Conservation (phyloP, 805 yeast genomes). For the Candida vaughaniae region DNA sequence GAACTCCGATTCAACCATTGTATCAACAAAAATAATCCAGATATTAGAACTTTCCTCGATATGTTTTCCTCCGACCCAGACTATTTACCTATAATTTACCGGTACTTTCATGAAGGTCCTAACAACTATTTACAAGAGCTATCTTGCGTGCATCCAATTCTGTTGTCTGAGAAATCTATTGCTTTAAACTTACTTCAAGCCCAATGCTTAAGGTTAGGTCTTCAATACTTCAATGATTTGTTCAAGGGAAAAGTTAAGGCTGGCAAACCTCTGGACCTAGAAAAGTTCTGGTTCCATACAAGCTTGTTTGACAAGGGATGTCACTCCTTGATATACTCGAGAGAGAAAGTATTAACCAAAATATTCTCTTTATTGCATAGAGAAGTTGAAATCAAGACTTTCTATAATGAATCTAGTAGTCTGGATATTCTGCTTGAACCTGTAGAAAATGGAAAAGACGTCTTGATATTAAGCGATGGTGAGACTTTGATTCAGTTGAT, state of each 20-base stretch:
- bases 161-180: constrained; percentile 9
- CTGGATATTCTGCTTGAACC: constrained; percentile 1
- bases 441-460: constrained; percentile 13
- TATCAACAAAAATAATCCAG: constrained; percentile 1
- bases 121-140: neutral
- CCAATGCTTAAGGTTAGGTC: constrained; percentile 17
- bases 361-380: constrained; percentile 6
- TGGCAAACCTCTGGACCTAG: constrained; percentile 8
- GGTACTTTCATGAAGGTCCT: constrained; percentile 3
- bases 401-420: constrained; percentile 4
- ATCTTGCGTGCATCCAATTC: neutral
- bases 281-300: constrained; percentile 20
- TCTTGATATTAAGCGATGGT: constrained; percentile 4
- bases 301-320: constrained; percentile 18
- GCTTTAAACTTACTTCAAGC: constrained; percentile 15
- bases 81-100: constrained; percentile 16
- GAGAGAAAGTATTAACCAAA: constrained; percentile 5
- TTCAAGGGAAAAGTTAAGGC: constrained; percentile 1
- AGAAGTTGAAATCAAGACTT: constrained; percentile 6
- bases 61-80: constrained; percentile 12
- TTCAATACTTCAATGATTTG: constrained; percentile 8
- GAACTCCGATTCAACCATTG: constrained; percentile 1
- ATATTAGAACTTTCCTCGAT: constrained; percentile 12
- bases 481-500: constrained; percentile 6
- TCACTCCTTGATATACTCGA: constrained; percentile 6